A percentile compares a stretch with the other conserved stretches of the same genome.
Evolutionary conservation across 78 protist species (phyloP).

Genomic region (Dictyostelium brefeldianum): DNA sequence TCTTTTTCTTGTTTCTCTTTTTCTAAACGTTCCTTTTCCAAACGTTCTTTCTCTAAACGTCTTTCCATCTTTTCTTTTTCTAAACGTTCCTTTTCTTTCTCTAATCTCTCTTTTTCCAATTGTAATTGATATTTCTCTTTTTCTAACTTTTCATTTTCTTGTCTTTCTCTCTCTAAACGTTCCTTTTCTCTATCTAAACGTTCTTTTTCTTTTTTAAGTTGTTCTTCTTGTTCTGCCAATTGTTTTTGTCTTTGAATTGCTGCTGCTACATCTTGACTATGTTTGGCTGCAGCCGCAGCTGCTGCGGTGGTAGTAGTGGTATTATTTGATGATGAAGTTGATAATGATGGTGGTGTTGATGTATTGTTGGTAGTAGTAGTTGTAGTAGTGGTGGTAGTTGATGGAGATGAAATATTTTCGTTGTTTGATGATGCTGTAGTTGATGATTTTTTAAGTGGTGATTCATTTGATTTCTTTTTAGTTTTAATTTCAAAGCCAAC

Average conservation of each 20-base stretch:
- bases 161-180: constrained; percentile 49
- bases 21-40: constrained; percentile 18
- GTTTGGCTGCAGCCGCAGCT: neutral
- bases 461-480: neutral
- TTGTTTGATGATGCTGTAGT: neutral
- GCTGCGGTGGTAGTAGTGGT: neutral
- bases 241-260: constrained; percentile 8
- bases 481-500: constrained; percentile 27
- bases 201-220: constrained; percentile 20
- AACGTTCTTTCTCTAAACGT: neutral
- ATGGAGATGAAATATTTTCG: neutral
- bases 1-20: constrained; percentile 44
- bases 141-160: constrained; percentile 45
- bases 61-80: constrained; percentile 44
- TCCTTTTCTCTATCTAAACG: constrained; percentile 38
- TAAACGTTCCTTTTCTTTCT: constrained; percentile 49
- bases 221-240: neutral
- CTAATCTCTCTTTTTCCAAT: constrained; percentile 33
- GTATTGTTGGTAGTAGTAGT: neutral
- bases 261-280: neutral
- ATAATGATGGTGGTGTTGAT: neutral
- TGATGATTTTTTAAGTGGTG: neutral
- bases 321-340: constrained; percentile 5
- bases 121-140: constrained; percentile 4
- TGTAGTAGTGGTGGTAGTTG: neutral